phyloP scores from a whole-genome alignment of 805 yeast genomes.

The Pichia scutulata region DNA sequence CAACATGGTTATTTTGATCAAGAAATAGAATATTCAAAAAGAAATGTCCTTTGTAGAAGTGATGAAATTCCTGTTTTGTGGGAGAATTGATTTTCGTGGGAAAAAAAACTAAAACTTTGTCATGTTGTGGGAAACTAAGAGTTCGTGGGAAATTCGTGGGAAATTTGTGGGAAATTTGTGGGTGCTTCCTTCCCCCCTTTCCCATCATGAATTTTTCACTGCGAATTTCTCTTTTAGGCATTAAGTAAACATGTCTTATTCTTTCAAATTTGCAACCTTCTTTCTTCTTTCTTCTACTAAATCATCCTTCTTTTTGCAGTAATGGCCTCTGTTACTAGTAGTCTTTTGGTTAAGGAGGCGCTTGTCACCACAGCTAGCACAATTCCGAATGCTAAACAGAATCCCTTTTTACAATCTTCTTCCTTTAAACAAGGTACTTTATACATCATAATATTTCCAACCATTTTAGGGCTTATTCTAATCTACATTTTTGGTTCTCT shows the following conservation, averaged over 20 bases:
- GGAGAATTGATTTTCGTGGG: not conserved
- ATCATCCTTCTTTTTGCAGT: not conserved
- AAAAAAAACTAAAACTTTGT: not conserved
- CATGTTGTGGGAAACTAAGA: not conserved
- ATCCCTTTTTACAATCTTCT: conserved; percentile 20
- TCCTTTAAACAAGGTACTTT: conserved; percentile 20
- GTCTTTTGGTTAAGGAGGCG: not conserved
- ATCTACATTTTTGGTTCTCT: conserved; percentile 18
- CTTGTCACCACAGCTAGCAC: not conserved
- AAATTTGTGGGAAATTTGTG: no score
- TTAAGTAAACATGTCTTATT: not conserved
- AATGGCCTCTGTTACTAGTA: not conserved
- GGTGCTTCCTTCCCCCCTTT: no score
- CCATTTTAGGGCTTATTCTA: conserved; percentile 18
- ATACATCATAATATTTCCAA: conserved; percentile 23
- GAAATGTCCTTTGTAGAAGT: not conserved
- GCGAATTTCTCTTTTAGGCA: not conserved
- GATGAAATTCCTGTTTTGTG: not conserved
- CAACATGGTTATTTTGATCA: not conserved
- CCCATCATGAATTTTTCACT: not conserved
- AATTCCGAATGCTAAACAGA: conserved; percentile 9
- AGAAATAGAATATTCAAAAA: no score
- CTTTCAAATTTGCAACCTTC: not conserved
- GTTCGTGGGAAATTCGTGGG: no score
- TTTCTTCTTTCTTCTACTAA: not conserved